Base-by-base conservation (phyloP, 768 basidiomycete genomes). In the Suillus subluteus region DNA sequence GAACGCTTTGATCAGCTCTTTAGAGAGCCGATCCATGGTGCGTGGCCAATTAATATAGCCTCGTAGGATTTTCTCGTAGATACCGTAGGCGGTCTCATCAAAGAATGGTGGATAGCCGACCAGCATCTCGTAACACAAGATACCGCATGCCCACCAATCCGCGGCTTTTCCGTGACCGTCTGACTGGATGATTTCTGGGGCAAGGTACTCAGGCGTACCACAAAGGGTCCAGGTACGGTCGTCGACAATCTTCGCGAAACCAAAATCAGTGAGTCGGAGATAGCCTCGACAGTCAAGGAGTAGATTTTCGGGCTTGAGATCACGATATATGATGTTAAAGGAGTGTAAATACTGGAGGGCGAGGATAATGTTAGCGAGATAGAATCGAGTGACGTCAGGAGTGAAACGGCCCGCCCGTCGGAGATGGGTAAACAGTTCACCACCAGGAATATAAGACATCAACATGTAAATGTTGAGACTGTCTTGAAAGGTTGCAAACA, bases 61-160 rank as follows among this genome's bases (percentile, higher is more conserved):
- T 65, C 86, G 87, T 48, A 99, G 82, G 69, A 99, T 98, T 81
- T 96, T 97, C 81, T 99, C 97, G 78, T 99, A 99, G 79, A 98
- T 98, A 56, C 95, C 96, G 77, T 97, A 93, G 0, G 96, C 91
- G n/a, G 95, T 94, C 77, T 98, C 94, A 75, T 98, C 96, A 78
- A 95, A 98, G 84, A 99, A 99, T 26, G 98, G 98, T 35, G 97
- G 96, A 74, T 97, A 99, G 2, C 98, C 98, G 40, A 97, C 97
- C 54, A 99, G 87, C 96, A 99, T 98, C 78, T 99, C 98, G 76
- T 97, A 99, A 77, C 94, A 95, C 43, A 99, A 83, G 56, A 99
- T 93, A 23, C 98, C 98, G 73, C 96, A 91, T 11, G 98, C 97
- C 98, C 98, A 99, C 96, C 96, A 99, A 76, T 99, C 97, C 7